Evolutionary conservation across 2,329 filamentous ascomycete genomes (phyloP).

Genomic region (Aspergillus luchuensis): DNA sequence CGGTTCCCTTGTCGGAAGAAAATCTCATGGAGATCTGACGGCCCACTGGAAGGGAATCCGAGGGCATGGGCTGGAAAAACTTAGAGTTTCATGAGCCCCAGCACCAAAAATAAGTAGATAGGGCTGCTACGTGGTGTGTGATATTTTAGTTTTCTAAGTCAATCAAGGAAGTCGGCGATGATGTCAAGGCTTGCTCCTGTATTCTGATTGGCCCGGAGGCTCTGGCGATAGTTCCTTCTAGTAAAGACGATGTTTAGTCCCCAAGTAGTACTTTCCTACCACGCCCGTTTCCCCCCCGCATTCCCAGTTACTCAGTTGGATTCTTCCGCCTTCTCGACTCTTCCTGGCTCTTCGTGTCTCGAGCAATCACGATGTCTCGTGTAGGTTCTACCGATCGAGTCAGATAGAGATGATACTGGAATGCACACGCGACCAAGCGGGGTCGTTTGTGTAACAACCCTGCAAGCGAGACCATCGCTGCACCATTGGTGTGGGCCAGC

Average conservation of each 20-base stretch:
- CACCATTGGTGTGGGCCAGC: neutral
- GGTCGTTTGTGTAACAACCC: neutral
- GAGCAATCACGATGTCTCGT: neutral
- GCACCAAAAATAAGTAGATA: neutral
- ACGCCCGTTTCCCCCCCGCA: neutral
- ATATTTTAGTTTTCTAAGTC: too few relatives aligned
- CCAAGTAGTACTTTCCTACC: neutral
- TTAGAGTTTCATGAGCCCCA: neutral
- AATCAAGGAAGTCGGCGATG: neutral
- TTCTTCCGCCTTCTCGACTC: constrained; percentile 1
- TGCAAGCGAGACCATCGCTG: neutral
- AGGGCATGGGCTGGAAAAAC: neutral
- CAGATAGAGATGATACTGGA: neutral
- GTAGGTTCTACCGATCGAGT: neutral
- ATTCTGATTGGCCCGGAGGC: neutral
- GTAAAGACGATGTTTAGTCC: too few relatives aligned
- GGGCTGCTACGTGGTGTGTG: neutral
- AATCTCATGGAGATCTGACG: neutral
- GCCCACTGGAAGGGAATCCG: neutral
- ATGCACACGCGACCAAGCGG: neutral
- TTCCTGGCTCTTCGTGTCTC: neutral
- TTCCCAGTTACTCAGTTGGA: neutral
- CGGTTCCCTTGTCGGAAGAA: neutral
- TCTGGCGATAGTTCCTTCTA: neutral
- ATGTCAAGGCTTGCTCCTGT: neutral